Conservation (phyloP, 176 grass and related monocot species). For the Aegilops tauschii region DNA sequence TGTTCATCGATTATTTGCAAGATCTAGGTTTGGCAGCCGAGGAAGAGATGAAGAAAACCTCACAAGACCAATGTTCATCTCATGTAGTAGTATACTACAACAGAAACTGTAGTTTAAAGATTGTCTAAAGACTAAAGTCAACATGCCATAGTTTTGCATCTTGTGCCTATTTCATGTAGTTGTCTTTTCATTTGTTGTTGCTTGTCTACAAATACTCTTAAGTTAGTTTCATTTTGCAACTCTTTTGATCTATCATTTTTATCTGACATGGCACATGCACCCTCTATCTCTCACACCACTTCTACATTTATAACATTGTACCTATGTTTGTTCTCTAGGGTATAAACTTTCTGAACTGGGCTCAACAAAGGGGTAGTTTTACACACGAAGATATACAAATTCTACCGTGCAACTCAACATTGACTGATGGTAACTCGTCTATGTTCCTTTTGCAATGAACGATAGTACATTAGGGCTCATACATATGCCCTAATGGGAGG, state of each 20-base stretch:
- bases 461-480: too few species aligned
- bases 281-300: background rate
- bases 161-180: background rate
- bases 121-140: background rate
- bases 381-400: background rate
- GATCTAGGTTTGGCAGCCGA: too few species aligned
- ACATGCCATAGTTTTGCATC: background rate
- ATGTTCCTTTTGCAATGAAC: background rate
- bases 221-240: background rate
- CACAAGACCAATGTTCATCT: background rate
- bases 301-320: background rate
- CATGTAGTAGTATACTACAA: background rate
- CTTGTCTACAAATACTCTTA: background rate
- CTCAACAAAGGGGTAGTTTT: background rate
- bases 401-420: background rate
- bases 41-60: too few species aligned
- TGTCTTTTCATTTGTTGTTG: background rate
- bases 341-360: background rate
- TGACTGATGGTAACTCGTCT: background rate
- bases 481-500: too few species aligned
- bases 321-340: background rate
- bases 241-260: background rate
- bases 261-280: background rate
- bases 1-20: too few species aligned
- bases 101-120: background rate